phyloP scores from a whole-genome alignment of 805 yeast species.

The Metschnikowia arizonensis region DNA sequence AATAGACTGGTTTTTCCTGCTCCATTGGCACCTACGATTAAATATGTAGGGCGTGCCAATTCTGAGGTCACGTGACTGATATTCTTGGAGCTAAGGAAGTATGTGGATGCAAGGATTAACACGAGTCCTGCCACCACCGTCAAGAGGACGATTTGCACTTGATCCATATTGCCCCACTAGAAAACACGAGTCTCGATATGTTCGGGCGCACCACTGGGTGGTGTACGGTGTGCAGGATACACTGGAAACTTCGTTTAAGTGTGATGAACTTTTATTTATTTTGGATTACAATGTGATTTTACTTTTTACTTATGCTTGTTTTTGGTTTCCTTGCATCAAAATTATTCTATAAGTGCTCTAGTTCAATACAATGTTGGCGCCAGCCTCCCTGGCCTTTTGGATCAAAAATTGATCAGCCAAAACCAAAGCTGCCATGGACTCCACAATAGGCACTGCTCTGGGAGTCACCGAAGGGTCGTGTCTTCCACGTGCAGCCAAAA shows the following conservation, averaged over 20 bases:
- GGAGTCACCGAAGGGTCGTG: conserved; percentile 99
- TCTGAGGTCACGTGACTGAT: conserved; percentile 7
- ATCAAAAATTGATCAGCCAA: conserved; percentile 80
- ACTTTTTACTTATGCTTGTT: too few species aligned
- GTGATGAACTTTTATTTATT: too few species aligned
- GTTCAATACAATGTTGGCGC: conserved; percentile 11
- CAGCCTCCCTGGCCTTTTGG: conserved; percentile 73
- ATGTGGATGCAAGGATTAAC: conserved; percentile 10
- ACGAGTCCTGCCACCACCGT: conserved; percentile 17
- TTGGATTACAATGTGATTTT: too few species aligned
- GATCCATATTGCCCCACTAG: conserved; percentile 12
- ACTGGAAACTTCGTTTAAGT: too few species aligned
- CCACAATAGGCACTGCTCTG: conserved; percentile 97
- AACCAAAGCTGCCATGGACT: conserved; percentile 96
- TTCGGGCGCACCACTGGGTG: not conserved
- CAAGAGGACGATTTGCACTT: conserved; percentile 13
- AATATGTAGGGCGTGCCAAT: conserved; percentile 47
- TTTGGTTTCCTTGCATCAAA: not conserved
- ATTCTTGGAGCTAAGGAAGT: conserved; percentile 3
- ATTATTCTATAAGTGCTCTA: not conserved
- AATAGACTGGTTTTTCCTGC: conserved; percentile 66
- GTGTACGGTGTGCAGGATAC: too few species aligned
- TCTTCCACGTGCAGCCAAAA: conserved; percentile 93
- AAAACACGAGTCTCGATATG: too few species aligned
- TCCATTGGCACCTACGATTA: conserved; percentile 60